Conservation (phyloP, 2,329 filamentous ascomycete species). For the Microdochium bolleyi region DNA sequence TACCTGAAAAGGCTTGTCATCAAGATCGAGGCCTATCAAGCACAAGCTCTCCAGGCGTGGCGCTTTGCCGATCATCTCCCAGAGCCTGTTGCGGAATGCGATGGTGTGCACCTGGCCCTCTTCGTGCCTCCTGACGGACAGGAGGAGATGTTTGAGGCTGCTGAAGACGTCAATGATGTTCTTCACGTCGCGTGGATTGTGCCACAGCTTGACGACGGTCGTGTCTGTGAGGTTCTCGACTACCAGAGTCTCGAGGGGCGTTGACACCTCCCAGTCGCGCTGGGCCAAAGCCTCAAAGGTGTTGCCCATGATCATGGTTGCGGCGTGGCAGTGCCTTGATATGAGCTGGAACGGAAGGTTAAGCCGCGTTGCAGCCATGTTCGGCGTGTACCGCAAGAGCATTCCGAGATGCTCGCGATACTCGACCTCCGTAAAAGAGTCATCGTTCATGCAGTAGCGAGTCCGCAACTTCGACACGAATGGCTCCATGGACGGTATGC, state of each 20-base stretch:
- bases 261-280: conserved; percentile 32
- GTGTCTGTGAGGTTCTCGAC: conserved; percentile 42
- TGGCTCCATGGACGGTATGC: conserved; percentile 34
- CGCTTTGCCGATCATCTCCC: conserved; percentile 40
- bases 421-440: conserved; percentile 40
- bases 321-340: conserved; percentile 32
- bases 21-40: conserved; percentile 34
- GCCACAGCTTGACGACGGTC: conserved; percentile 38
- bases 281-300: conserved; percentile 38
- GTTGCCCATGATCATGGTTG: conserved; percentile 44
- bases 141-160: conserved; percentile 33
- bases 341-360: conserved; percentile 44
- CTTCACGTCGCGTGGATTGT: conserved; percentile 40
- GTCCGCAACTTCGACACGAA: conserved; percentile 34
- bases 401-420: conserved; percentile 31
- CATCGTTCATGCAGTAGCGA: conserved; percentile 38
- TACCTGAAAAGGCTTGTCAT: conserved; percentile 25
- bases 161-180: conserved; percentile 36
- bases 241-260: conserved; percentile 34
- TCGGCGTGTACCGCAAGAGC: conserved; percentile 35
- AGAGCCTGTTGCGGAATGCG: conserved; percentile 36
- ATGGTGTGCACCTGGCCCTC: conserved; percentile 21
- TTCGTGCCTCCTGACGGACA: conserved; percentile 38
- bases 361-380: conserved; percentile 36
- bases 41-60: conserved; percentile 35